Evolutionary conservation across 495 filamentous ascomycete species (phyloP).

Genomic region (Penicillium herquei): DNA sequence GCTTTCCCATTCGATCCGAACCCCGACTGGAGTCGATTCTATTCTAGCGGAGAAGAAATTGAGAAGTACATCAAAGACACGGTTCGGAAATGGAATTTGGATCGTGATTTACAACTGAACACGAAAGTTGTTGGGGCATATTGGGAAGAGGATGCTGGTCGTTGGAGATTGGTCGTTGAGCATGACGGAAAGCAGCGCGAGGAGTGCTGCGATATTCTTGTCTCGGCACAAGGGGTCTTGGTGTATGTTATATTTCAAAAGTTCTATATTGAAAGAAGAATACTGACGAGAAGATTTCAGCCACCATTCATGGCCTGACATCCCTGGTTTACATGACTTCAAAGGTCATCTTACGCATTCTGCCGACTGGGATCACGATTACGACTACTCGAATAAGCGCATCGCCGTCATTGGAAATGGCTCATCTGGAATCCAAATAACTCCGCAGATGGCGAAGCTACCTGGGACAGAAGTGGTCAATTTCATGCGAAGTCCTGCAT

Average conservation of each 20-base stretch:
- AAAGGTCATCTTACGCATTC: constrained; percentile 49
- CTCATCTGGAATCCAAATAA: constrained; percentile 50
- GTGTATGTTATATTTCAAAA: constrained; percentile 12
- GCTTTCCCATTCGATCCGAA: constrained; percentile 57
- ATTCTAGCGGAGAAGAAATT: constrained; percentile 57
- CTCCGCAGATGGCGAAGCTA: constrained; percentile 47
- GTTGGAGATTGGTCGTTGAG: constrained; percentile 29
- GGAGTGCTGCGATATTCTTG: constrained; percentile 50
- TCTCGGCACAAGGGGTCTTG: constrained; percentile 27
- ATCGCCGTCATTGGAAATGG: constrained; percentile 54
- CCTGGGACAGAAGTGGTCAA: constrained; percentile 22
- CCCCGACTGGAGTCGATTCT: constrained; percentile 56
- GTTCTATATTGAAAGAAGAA: not conserved
- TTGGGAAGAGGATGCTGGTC: constrained; percentile 48
- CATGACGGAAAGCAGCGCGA: constrained; percentile 16
- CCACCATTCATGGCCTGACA: constrained; percentile 47
- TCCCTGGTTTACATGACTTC: constrained; percentile 47
- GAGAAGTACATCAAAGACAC: constrained; percentile 53
- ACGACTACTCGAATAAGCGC: constrained; percentile 44
- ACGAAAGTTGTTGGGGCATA: constrained; percentile 41
- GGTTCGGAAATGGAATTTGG: constrained; percentile 53
- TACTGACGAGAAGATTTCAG: constrained; percentile 6
- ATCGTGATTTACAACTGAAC: constrained; percentile 43
- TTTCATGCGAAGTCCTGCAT: constrained; percentile 28
- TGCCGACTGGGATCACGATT: constrained; percentile 46